Percentiles rank a stretch among this genome's conserved stretches.
Evolutionary conservation across 257 asterid species (phyloP).

Genomic region (Leonotis leonurus): DNA sequence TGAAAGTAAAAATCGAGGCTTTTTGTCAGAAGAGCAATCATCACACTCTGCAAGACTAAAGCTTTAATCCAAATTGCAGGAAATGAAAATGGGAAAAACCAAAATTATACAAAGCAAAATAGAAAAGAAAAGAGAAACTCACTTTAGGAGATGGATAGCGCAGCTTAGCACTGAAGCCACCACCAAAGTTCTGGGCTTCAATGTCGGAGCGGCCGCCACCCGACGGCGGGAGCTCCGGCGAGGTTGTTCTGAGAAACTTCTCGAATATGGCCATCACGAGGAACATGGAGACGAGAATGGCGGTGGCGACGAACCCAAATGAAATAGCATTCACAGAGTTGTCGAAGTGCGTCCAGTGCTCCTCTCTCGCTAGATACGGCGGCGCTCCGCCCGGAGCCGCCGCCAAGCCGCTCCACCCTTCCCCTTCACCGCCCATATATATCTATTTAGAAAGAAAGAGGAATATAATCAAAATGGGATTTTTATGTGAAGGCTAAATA

Average conservation of each 20-base stretch:
- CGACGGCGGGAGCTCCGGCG: conserved; percentile 31
- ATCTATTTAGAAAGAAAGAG: too few relatives aligned
- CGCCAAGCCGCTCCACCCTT: conserved; percentile 53
- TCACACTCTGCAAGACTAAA: conserved; percentile 13
- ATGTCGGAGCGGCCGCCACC: conserved; percentile 33
- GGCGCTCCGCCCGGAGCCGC: conserved; percentile 56
- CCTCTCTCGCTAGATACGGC: conserved; percentile 39
- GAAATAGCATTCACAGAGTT: conserved; percentile 78
- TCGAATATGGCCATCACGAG: conserved; percentile 85
- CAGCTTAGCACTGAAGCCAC: conserved; percentile 41
- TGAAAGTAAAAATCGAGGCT: neutral
- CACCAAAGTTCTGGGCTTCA: conserved; percentile 41
- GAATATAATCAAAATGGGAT: neutral
- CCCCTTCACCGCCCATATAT: conserved; percentile 51
- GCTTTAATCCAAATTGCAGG: conserved; percentile 5
- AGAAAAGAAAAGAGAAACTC: conserved; percentile 13
- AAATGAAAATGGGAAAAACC: neutral
- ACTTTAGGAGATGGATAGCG: conserved; percentile 58
- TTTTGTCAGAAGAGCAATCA: conserved; percentile 15
- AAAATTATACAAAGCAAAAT: neutral
- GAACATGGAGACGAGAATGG: conserved; percentile 76
- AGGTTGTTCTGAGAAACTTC: conserved; percentile 51
- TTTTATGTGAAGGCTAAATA: neutral
- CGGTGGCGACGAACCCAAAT: conserved; percentile 83
- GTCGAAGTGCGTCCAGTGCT: conserved; percentile 76